Percentiles rank a stretch among this genome's conserved stretches.
Evolutionary conservation across 2,329 filamentous ascomycete species (phyloP).

Genomic region (Rosellinia necatrix): DNA sequence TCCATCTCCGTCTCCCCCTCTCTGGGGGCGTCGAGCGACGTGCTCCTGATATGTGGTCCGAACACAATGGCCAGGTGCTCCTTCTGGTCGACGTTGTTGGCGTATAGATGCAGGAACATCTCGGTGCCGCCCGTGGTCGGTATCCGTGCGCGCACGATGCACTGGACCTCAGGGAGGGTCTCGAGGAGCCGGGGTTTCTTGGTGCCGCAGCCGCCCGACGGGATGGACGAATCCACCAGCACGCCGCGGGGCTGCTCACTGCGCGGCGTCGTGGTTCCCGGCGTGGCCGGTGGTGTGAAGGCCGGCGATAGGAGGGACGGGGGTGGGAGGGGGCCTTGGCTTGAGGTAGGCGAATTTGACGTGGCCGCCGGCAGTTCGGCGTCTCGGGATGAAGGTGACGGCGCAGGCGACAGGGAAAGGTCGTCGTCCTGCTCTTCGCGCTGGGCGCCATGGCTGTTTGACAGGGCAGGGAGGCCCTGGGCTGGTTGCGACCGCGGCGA

Average conservation of each 20-base stretch:
- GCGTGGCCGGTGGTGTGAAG: slow-evolving; percentile 74
- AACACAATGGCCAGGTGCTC: slow-evolving; percentile 98
- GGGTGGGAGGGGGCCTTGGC: slow-evolving; percentile 45
- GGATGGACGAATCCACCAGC: slow-evolving; percentile 63
- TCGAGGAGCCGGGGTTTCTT: slow-evolving; percentile 75
- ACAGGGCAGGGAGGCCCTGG: slow-evolving; percentile 24
- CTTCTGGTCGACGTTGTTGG: slow-evolving; percentile 90
- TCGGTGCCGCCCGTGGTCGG: slow-evolving; percentile 89
- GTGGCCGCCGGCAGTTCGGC: slow-evolving; percentile 7
- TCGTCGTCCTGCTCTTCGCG: slow-evolving; percentile 41
- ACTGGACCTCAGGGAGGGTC: slow-evolving; percentile 82
- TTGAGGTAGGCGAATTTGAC: slow-evolving; percentile 4
- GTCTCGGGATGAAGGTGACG: slow-evolving; percentile 28
- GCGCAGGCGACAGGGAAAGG: slow-evolving; percentile 43
- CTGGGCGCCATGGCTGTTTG: slow-evolving; percentile 14
- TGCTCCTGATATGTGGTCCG: slow-evolving; percentile 78
- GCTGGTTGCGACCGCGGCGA: slow-evolving; percentile 46
- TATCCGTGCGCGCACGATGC: slow-evolving; percentile 91
- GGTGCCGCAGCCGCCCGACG: slow-evolving; percentile 62
- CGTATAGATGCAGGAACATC: slow-evolving; percentile 96
- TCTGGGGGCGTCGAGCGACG: slow-evolving; percentile 70
- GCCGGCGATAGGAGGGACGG: slow-evolving; percentile 84
- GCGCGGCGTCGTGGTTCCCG: slow-evolving; percentile 60
- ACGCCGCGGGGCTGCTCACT: slow-evolving; percentile 54
- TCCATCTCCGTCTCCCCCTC: slow-evolving; percentile 84